These are phyloP conservation scores for Auricularia cornea DNA, from an alignment of 768 basidiomycete genomes.

Conservation along the genomic window DNA sequence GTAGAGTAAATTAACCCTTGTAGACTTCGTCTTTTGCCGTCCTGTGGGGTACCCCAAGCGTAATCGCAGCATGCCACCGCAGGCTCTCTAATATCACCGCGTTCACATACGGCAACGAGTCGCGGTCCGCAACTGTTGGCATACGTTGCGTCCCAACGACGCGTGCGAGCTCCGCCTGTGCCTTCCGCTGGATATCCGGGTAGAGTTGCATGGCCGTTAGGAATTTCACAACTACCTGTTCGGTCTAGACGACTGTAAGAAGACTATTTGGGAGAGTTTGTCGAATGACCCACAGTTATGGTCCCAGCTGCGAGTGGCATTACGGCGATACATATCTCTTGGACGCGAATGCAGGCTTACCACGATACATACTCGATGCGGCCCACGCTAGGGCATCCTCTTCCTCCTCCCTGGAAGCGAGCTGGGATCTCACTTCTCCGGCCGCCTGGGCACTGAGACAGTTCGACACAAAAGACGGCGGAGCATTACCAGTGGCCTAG, in stretches of 20 bases:
- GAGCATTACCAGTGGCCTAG: background rate
- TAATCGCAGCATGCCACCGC: constrained; percentile 16
- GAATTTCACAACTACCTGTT: constrained; percentile 25
- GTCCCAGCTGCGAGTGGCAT: background rate
- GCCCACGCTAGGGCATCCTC: background rate
- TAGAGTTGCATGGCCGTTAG: constrained; percentile 28
- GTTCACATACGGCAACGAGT: constrained; percentile 43
- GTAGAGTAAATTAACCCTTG: too few species aligned
- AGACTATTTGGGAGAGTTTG: too few species aligned
- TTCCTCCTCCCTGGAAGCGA: background rate
- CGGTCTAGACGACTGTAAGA: too few species aligned
- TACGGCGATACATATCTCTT: too few species aligned
- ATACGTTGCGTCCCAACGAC: constrained; percentile 25
- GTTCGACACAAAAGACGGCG: background rate
- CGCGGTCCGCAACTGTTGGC: constrained; percentile 26
- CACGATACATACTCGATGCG: background rate
- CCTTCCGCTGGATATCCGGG: constrained; percentile 27
- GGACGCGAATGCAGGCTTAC: too few species aligned
- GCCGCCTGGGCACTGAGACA: background rate
- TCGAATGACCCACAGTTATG: background rate
- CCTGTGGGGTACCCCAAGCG: background rate
- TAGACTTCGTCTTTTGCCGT: background rate
- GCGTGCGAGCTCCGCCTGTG: constrained; percentile 31
- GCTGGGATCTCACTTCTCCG: background rate
- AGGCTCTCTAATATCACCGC: constrained; percentile 42